Conservation (phyloP, 345 rosid species). For the Lepidium africanum region DNA sequence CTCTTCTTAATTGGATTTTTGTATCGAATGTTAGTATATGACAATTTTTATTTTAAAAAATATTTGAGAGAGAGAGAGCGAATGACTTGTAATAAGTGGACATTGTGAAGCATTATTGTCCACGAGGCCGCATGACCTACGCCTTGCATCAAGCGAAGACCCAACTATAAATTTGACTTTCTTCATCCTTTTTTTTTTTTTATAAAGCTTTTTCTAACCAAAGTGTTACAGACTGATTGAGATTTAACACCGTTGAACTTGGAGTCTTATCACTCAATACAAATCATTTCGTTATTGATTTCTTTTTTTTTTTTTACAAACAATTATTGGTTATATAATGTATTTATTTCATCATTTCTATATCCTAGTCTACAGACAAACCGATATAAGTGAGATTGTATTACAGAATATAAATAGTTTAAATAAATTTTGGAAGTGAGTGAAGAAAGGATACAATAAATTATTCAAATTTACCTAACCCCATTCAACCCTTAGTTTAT, state of each 20-base stretch:
- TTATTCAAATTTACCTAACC: neutral
- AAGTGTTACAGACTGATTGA: neutral
- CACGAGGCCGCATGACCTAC: constrained; percentile 35
- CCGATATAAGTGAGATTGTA: neutral
- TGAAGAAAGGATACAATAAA: neutral
- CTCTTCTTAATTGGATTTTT: constrained; percentile 5
- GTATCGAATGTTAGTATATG: constrained; percentile 7
- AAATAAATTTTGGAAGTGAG: neutral
- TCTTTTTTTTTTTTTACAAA: too few relatives aligned
- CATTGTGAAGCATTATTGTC: constrained; percentile 32
- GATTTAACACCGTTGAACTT: constrained; percentile 19
- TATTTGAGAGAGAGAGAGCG: neutral
- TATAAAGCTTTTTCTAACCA: neutral
- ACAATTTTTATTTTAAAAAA: neutral
- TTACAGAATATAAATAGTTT: too few relatives aligned
- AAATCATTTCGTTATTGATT: neutral
- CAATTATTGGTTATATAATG: neutral
- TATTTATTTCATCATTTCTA: neutral
- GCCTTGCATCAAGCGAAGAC: constrained; percentile 31
- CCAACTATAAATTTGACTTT: constrained; percentile 24
- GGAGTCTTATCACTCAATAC: constrained; percentile 8
- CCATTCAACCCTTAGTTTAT: neutral
- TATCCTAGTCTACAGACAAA: neutral
- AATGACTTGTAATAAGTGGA: constrained; percentile 21
- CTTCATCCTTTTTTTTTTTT: neutral